Evolutionary conservation across 2,329 filamentous ascomycete species (phyloP), one percentile per base, ranked within the genome.

Genomic region (Colletotrichum tabaci): DNA sequence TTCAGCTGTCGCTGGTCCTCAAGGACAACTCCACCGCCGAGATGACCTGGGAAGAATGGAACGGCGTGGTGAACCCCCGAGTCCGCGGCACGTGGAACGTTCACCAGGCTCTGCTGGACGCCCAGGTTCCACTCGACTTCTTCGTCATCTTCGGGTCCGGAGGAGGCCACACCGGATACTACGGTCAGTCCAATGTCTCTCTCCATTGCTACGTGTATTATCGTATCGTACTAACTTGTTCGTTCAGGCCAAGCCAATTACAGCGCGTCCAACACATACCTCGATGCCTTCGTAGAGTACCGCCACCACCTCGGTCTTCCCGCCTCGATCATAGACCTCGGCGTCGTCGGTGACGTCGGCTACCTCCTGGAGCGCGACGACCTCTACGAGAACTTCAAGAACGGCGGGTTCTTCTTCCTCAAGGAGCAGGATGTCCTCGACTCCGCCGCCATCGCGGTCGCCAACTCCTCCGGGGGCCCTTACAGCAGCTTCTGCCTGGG

Each of bases 71-170:
- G 6, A 67, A 70, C 10, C 81, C 83, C 8, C 84, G 85, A 66
- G 79, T 84, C 10, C 49, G 75, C 3, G 84, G 84, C 3, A 82
- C 82, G 1, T 82, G 79, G 79, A 85, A 85, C 66, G 73, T 86
- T 0, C 80, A 84, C 63, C 64, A 80, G 13, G 71, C 75, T 15
- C 74, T 81, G 2, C 38, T 69, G 9, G 72, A 74, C 0, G 53
- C 64, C 2, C 52, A 74, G 5, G 21, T 49, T 0, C 77, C 79
- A 0, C 73, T 82, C 0, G 80, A 82, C 67, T 84, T 85, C 72
- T 82, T 84, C 74, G 68, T 84, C 80, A 81, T 84, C 21, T 83
- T 88, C 16, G 89, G 87, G 0, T 87, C 86, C 3, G 83, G 85
- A 0, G 84, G 86, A 3, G 83, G 86, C 12, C 80, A 86, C 35